Percentiles rank a stretch among this genome's conserved stretches.
Evolutionary conservation across 148 eudicot genomes (phyloP).

Genomic region (Diospyros kaki): DNA sequence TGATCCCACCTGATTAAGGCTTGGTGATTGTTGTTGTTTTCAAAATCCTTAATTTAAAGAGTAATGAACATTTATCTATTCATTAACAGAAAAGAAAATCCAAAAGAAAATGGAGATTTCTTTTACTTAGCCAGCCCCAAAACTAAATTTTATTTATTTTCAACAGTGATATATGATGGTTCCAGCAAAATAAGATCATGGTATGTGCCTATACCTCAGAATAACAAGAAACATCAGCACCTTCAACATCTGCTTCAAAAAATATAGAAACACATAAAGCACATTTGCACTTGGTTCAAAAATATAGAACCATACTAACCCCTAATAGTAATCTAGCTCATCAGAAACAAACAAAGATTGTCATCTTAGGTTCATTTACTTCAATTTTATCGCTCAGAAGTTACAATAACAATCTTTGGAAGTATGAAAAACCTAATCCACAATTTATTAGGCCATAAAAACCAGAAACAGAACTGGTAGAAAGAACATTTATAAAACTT

Average conservation of each 20-base stretch:
- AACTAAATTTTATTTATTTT: background rate
- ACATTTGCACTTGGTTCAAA: no score
- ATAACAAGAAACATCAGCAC: background rate
- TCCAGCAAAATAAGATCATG: background rate
- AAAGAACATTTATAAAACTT: no score
- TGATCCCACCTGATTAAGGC: no score
- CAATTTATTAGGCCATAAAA: no score
- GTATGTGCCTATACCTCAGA: background rate
- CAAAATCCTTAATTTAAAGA: no score
- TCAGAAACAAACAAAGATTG: no score
- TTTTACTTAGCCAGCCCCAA: background rate
- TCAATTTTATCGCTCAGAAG: no score
- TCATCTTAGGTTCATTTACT: no score
- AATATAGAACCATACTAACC: background rate
- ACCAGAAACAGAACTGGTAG: no score
- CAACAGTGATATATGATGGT: background rate
- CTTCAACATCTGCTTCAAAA: background rate
- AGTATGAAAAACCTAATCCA: no score
- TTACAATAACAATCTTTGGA: no score
- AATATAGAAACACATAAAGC: background rate
- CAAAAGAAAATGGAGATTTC: background rate
- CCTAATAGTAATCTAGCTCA: background rate
- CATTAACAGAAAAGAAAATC: background rate
- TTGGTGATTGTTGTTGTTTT: no score
- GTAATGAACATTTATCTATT: background rate